Conservation (phyloP, 2,329 filamentous ascomycete species). For the Talaromyces rugulosus region DNA sequence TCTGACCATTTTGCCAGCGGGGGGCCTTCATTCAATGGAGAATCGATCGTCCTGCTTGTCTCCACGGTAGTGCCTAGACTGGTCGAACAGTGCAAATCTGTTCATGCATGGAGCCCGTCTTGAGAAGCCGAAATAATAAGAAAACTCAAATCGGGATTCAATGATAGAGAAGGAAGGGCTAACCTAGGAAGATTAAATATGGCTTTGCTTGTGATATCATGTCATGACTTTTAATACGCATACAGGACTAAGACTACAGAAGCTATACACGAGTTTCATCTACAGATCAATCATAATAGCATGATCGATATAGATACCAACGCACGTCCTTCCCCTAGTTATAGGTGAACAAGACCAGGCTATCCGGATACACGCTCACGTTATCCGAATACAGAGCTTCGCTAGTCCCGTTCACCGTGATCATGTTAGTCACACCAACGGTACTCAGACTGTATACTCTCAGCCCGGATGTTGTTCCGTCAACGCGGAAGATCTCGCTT, state of each 20-base stretch:
- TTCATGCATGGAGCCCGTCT: not conserved
- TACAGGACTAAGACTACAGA: not conserved
- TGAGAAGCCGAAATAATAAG: not conserved
- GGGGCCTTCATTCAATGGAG: not conserved
- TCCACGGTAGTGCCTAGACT: not conserved
- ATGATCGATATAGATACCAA: not conserved
- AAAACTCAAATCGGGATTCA: not conserved
- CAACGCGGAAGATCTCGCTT: conserved; percentile 45
- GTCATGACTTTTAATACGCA: not conserved
- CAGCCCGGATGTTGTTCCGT: conserved; percentile 24
- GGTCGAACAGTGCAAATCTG: not conserved
- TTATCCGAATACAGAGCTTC: conserved; percentile 46
- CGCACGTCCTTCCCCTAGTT: not conserved
- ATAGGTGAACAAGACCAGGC: conserved; percentile 38
- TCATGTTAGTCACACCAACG: conserved; percentile 43
- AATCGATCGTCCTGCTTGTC: not conserved
- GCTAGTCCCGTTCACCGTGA: conserved; percentile 41
- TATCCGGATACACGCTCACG: conserved; percentile 41
- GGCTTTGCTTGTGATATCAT: not conserved
- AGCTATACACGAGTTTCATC: not conserved
- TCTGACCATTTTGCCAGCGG: not conserved
- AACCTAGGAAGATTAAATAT: not conserved
- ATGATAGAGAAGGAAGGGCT: not conserved
- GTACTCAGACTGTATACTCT: conserved; percentile 48
- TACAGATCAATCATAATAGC: not conserved